These are phyloP conservation scores for Nemania serpens DNA, from an alignment of 2,329 filamentous ascomycete species.

Conservation along the genomic window DNA sequence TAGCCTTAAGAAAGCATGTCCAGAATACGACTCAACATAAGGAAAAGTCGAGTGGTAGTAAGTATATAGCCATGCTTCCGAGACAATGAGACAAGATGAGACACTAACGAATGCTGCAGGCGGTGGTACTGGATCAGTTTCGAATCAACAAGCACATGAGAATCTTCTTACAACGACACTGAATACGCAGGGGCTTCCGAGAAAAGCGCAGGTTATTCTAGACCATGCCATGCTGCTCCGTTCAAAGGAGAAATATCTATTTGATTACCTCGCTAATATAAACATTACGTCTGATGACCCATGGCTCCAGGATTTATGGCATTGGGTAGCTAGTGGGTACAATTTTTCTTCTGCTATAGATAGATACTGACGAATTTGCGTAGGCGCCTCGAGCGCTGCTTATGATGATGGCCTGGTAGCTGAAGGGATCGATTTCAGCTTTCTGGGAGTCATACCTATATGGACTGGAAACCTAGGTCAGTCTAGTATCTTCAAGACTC, in stretches of 20 bases:
- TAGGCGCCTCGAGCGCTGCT: constrained; percentile 67
- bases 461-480: constrained; percentile 72
- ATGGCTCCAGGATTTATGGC: constrained; percentile 80
- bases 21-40: constrained; percentile 31
- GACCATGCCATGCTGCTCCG: constrained; percentile 65
- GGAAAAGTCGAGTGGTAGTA: constrained; percentile 25
- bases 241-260: constrained; percentile 65
- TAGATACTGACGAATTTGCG: constrained; percentile 23
- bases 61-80: constrained; percentile 19
- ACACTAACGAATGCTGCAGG: constrained; percentile 45
- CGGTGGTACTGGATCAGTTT: constrained; percentile 45
- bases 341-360: background rate
- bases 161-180: constrained; percentile 53
- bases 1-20: constrained; percentile 48
- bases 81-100: constrained; percentile 36
- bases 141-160: constrained; percentile 64
- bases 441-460: constrained; percentile 72
- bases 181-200: constrained; percentile 53
- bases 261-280: constrained; percentile 68
- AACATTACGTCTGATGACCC: constrained; percentile 71
- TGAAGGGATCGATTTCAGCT: constrained; percentile 72
- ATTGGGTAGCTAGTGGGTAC: constrained; percentile 67
- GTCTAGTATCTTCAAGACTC: constrained; percentile 32
- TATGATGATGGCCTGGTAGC: constrained; percentile 72
- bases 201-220: constrained; percentile 56